These are phyloP conservation scores for Gossypium gossypioides DNA, from an alignment of 441 rosid genomes.

Conservation along the genomic window DNA sequence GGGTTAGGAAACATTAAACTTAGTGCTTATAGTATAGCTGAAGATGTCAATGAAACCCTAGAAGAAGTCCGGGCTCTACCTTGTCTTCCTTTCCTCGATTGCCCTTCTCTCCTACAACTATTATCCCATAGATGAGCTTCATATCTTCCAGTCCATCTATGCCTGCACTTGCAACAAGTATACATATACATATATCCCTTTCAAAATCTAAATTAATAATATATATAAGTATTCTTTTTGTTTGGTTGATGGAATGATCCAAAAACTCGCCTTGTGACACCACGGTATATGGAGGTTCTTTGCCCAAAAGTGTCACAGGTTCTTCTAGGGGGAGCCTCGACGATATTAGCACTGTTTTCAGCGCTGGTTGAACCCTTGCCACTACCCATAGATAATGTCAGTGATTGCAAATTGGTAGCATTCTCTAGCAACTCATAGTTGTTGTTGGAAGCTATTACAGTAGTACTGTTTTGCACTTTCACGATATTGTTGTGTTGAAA, in stretches of 20 bases:
- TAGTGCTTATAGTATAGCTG: background rate
- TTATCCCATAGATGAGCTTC: slow-evolving; percentile 99
- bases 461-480: slow-evolving; percentile 36
- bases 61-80: slow-evolving; percentile 28
- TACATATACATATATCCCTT: background rate
- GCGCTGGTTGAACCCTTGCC: slow-evolving; percentile 45
- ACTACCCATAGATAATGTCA: slow-evolving; percentile 83
- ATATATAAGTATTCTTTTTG: background rate
- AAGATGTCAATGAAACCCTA: background rate
- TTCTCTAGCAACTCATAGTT: slow-evolving; percentile 54
- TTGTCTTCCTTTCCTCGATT: slow-evolving; percentile 96
- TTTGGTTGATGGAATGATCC: background rate
- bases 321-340: slow-evolving; percentile 61
- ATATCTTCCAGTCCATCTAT: slow-evolving; percentile 95
- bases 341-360: slow-evolving; percentile 33
- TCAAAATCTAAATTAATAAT: slow-evolving; percentile 2
- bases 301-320: slow-evolving; percentile 84
- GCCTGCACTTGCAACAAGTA: slow-evolving; percentile 31
- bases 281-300: slow-evolving; percentile 89
- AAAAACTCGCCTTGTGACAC: slow-evolving; percentile 64
- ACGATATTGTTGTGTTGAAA: slow-evolving; percentile 38
- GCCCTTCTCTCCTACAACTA: slow-evolving; percentile 97
- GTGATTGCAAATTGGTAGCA: slow-evolving; percentile 54
- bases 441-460: slow-evolving; percentile 24
- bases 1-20: background rate